Evolutionary conservation across 225 moss, liverwort and hornwort genomes (phyloP), one percentile per base, ranked within the genome.

Genomic region (Neckera pumila): DNA sequence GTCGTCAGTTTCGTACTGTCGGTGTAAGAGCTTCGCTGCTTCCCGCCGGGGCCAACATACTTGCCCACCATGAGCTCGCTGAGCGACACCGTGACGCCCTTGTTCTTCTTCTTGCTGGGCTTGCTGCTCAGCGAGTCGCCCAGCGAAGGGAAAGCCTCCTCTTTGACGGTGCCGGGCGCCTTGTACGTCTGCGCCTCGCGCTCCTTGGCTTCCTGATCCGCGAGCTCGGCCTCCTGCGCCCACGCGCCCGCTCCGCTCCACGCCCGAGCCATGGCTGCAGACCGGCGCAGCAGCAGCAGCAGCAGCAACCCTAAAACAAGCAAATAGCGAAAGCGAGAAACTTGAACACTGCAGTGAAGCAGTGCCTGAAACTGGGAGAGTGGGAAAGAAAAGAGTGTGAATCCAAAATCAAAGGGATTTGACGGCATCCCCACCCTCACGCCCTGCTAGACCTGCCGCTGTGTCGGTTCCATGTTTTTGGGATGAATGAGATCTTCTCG

Each of bases 171-270:
- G n/a, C 94, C 89, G 1, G 91, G 93, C 54, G 88, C 90, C 83
- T 92, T 92, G 89, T 90, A 92, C 56, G 95, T 86, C 76, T 92
- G 87, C 63, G 90, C 86, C 89, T 94, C 91, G 86, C 90, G 91
- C 61, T 95, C 93, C 79, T 97, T 98, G 63, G 96, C 96, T 75
- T 97, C 97, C 70, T 95, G 95, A 27, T 98, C 98, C 73, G 98
- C 98, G 76, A 93, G 96, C 94, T 98, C 98, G 53, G 97, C 95
- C 67, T 98, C 98, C 89, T 96, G 95, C 83, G 98, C 98, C 98
- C 98, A 98, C 56, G 97, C 95, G 88, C 98, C 97, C 77, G 96
- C 95, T 80, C 96, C 97, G 67, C 95, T 92, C 97, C 97, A 97
- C 84, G 96, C 93, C 90, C 93, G 95, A 88, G 96, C 92, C 98